These are phyloP conservation scores for Glycyrrhiza uralensis DNA, from an alignment of 306 rosid species.

Conservation along the genomic window DNA sequence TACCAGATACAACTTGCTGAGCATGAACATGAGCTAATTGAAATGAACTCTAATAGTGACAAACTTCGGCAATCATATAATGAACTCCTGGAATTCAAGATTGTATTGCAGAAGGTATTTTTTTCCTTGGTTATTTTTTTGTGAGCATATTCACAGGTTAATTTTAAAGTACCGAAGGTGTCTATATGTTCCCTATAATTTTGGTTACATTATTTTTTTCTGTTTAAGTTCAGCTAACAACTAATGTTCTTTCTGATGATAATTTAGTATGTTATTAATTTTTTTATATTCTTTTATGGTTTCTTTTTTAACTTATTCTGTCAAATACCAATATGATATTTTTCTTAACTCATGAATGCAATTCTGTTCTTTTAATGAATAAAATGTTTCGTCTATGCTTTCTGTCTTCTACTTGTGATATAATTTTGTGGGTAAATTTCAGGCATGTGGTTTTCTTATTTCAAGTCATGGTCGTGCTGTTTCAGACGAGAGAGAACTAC, in stretches of 20 bases:
- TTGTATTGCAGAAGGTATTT: slow-evolving; percentile 88
- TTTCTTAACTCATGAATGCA: background rate
- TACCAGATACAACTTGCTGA: slow-evolving; percentile 87
- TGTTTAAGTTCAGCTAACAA: slow-evolving; percentile 9
- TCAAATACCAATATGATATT: slow-evolving; percentile 8
- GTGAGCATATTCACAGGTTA: slow-evolving; percentile 16
- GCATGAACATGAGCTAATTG: slow-evolving; percentile 91
- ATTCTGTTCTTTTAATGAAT: background rate
- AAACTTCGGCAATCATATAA: slow-evolving; percentile 85
- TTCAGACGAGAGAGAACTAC: slow-evolving; percentile 72
- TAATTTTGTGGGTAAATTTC: slow-evolving; percentile 31
- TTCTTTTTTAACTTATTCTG: background rate
- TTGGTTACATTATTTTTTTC: slow-evolving; percentile 8
- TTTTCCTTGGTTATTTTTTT: slow-evolving; percentile 8
- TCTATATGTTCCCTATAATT: background rate
- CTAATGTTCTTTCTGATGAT: slow-evolving; percentile 9
- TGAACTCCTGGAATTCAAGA: slow-evolving; percentile 95
- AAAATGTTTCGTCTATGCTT: slow-evolving; percentile 4
- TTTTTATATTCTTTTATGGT: background rate
- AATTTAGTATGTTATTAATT: slow-evolving; percentile 1
- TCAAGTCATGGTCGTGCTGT: slow-evolving; percentile 60
- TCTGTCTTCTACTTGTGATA: slow-evolving; percentile 16
- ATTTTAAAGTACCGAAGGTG: background rate
- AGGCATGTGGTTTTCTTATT: slow-evolving; percentile 86
- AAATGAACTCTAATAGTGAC: slow-evolving; percentile 90